Percentiles rank a stretch among this genome's conserved stretches.
Conservation (phyloP, 495 filamentous ascomycete species). For the Bacidia gigantensis region DNA sequence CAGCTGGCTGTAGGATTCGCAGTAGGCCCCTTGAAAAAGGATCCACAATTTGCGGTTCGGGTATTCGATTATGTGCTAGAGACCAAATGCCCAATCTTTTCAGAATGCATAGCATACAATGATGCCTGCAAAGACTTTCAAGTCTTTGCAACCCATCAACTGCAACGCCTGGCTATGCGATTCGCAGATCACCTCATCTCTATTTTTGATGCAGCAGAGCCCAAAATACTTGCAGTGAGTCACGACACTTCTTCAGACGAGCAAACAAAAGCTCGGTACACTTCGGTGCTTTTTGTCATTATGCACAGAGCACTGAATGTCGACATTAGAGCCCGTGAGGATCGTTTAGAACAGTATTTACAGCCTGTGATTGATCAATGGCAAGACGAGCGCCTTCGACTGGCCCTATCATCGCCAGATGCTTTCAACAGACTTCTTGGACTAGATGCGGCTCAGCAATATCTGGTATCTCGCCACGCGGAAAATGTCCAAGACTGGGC, state of each 20-base stretch:
- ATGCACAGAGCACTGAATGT: slow-evolving; percentile 77
- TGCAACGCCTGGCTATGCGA: slow-evolving; percentile 75
- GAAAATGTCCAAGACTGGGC: slow-evolving; percentile 77
- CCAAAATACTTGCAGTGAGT: slow-evolving; percentile 70
- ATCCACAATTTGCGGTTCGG: slow-evolving; percentile 65
- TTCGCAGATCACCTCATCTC: slow-evolving; percentile 79
- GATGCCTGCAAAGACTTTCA: slow-evolving; percentile 90
- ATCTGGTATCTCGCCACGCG: slow-evolving; percentile 56
- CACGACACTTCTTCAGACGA: slow-evolving; percentile 59
- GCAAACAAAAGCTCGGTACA: slow-evolving; percentile 60
- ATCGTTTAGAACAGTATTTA: slow-evolving; percentile 58
- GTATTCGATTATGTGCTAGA: slow-evolving; percentile 83
- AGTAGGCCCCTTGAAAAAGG: slow-evolving; percentile 63
- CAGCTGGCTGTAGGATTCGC: slow-evolving; percentile 78
- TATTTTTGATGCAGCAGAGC: slow-evolving; percentile 76
- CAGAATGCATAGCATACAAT: slow-evolving; percentile 55
- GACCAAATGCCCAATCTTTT: slow-evolving; percentile 55
- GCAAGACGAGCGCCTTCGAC: slow-evolving; percentile 55
- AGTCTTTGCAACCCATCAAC: slow-evolving; percentile 63
- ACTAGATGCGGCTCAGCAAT: slow-evolving; percentile 64
- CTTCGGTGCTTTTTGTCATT: slow-evolving; percentile 67
- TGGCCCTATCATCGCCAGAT: slow-evolving; percentile 57
- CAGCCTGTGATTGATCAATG: slow-evolving; percentile 67
- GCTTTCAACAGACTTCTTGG: slow-evolving; percentile 71
- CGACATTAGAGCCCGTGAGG: slow-evolving; percentile 47